Percentiles rank a stretch among this genome's conserved stretches.
These are phyloP conservation scores for Eutrema japonicum DNA, from an alignment of 345 rosid genomes.

Conservation along the genomic window DNA sequence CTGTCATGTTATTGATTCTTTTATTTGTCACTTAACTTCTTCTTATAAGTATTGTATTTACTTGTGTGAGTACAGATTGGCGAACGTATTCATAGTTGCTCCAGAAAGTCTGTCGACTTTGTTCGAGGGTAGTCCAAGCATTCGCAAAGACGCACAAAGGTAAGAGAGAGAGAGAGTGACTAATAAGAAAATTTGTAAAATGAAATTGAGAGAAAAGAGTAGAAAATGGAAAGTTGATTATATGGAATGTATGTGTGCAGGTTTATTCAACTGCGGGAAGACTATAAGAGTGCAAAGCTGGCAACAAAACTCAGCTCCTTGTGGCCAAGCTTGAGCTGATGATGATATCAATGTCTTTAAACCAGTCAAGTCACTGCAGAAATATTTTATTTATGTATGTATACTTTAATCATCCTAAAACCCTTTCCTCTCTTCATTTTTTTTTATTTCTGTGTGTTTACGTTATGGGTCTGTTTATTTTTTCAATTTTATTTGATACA, in stretches of 20 bases:
- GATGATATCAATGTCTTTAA: constrained; percentile 41
- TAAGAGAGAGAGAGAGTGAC: background rate
- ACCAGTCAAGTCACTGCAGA: constrained; percentile 1
- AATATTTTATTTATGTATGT: constrained; percentile 19
- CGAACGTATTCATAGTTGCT: constrained; percentile 94
- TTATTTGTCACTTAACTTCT: background rate
- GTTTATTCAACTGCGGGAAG: constrained; percentile 95
- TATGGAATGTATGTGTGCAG: constrained; percentile 45
- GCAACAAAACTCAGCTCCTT: constrained; percentile 82
- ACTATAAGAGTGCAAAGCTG: constrained; percentile 91
- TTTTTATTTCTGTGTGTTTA: background rate
- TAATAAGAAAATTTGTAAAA: background rate
- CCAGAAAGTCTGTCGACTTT: constrained; percentile 91
- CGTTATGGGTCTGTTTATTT: constrained; percentile 4
- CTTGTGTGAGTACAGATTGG: constrained; percentile 62
- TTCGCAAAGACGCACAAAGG: constrained; percentile 94
- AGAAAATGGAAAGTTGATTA: constrained; percentile 5
- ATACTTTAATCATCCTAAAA: constrained; percentile 10
- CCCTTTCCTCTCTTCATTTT: background rate
- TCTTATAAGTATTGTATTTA: background rate
- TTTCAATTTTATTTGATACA: background rate
- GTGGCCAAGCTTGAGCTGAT: constrained; percentile 78
- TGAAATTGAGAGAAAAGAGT: background rate
- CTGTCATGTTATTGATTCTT: constrained; percentile 3
- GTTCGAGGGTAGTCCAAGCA: constrained; percentile 96